Base-by-base conservation (phyloP, 2,329 filamentous ascomycete genomes). In the Penicillium sp. region DNA sequence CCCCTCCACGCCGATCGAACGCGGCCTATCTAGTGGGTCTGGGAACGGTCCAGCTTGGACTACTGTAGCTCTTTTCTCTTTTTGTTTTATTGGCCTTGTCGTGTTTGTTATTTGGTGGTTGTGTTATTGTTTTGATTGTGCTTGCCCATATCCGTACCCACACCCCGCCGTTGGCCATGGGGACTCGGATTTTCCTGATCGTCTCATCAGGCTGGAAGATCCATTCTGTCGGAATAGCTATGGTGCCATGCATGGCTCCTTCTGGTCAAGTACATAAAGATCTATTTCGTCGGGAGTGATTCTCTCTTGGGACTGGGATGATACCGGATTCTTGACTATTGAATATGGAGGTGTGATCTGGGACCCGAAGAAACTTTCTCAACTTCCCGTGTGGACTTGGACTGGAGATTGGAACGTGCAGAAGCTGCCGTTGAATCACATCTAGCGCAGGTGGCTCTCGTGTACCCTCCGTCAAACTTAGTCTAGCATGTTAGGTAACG, bases 21-120 rank as follows among this genome's bases (percentile, higher is more conserved):
- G 54, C 55, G 57, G 62, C 59, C 58, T 63, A 56, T 52, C 39
- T 16, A 24, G 52, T 62, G 62, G 62, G 55, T 51, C 59, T 62
- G 52, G 54, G 52, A 65, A 63, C 62, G 61, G 62, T 61, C 62
- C 62, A 55, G 53, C 52, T 50, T 58, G 56, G 56, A 48, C 7
- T 36, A 43, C 28, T 14, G 19, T 51, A 43, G 43, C 36, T 31
- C 26, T 45, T 37, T 47, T 48, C 42, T 31, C 39, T 26, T 33
- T 51, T 42, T 46, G 24, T 37, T 16, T 36, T 53, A 31, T 29
- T 52, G 47, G 51, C 23, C 28, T 36, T 46, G 46, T 29, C 37
- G 14, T 39, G 48, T 42, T 46, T 37, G 16, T 28, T 39, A 9
- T 49, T 52, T 28, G 34, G 14, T 11, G 34, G 10, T 23, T n/a